A percentile compares a stretch with the other conserved stretches of the same genome.
Conservation (phyloP, 345 rosid species). For the Arabis alpina region DNA sequence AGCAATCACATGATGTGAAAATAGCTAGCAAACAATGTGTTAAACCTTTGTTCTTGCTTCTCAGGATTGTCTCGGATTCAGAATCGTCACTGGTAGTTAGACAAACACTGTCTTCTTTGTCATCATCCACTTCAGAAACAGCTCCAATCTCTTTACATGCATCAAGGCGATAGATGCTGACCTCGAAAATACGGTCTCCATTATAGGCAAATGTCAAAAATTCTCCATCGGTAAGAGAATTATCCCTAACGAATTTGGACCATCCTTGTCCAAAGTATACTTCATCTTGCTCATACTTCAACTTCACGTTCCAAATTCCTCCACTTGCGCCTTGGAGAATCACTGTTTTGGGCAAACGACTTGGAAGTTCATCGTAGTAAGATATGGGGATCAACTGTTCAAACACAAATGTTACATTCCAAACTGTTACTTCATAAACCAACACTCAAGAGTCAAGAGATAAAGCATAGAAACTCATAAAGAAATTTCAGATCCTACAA, state of each 20-base stretch:
- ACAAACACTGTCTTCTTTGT: not conserved
- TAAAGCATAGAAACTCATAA: not conserved
- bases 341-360: slow-evolving; percentile 14
- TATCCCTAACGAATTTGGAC: slow-evolving; percentile 29
- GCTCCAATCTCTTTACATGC: slow-evolving; percentile 22
- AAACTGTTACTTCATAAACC: not conserved
- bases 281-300: not conserved
- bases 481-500: too few species aligned
- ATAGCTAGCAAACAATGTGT: not conserved
- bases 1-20: slow-evolving; percentile 10
- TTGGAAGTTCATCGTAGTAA: slow-evolving; percentile 27
- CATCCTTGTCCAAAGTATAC: slow-evolving; percentile 21
- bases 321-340: slow-evolving; percentile 33
- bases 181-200: slow-evolving; percentile 33
- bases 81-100: slow-evolving; percentile 16
- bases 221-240: slow-evolving; percentile 28
- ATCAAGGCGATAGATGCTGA: slow-evolving; percentile 23
- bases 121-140: slow-evolving; percentile 2
- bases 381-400: slow-evolving; percentile 20
- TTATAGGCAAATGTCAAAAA: slow-evolving; percentile 34
- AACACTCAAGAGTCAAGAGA: slow-evolving; percentile 6
- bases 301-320: slow-evolving; percentile 18
- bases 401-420: not conserved
- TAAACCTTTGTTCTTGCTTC: slow-evolving; percentile 27
- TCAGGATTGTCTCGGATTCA: not conserved